Conservation (phyloP, 768 basidiomycete species). For the Serendipita sp. region DNA sequence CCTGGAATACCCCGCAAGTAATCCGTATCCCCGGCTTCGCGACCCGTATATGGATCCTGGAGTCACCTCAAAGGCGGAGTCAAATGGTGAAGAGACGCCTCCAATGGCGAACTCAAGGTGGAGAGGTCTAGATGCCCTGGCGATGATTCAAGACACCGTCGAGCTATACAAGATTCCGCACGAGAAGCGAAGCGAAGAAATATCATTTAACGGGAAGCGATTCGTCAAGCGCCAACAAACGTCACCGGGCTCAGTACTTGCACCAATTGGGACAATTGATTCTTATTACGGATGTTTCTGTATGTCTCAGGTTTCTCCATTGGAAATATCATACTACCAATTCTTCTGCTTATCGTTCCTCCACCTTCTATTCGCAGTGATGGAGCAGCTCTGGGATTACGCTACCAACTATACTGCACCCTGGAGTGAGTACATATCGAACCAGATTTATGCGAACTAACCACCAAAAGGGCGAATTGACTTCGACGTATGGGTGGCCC, state of each 20-base stretch:
- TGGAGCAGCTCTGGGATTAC: neutral
- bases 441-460: neutral
- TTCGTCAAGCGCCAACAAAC: neutral
- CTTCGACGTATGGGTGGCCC: neutral
- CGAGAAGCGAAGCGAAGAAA: neutral
- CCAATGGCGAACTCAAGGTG: neutral
- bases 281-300: neutral
- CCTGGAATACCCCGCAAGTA: constrained; percentile 42
- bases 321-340: no score
- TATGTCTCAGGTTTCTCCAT: no score
- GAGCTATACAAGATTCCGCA: neutral
- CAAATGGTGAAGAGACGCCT: neutral
- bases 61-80: neutral
- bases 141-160: neutral
- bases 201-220: neutral
- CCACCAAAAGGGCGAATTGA: neutral
- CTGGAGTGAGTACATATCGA: neutral
- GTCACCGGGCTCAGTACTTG: neutral
- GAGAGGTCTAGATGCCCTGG: neutral
- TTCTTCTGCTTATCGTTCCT: no score
- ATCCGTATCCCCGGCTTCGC: neutral
- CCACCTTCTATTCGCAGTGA: no score
- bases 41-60: constrained; percentile 7
- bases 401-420: neutral
- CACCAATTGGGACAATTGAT: neutral